A percentile compares a stretch with the other conserved stretches of the same genome.
Conservation (phyloP, 768 basidiomycete species). For the Panus rudis region DNA sequence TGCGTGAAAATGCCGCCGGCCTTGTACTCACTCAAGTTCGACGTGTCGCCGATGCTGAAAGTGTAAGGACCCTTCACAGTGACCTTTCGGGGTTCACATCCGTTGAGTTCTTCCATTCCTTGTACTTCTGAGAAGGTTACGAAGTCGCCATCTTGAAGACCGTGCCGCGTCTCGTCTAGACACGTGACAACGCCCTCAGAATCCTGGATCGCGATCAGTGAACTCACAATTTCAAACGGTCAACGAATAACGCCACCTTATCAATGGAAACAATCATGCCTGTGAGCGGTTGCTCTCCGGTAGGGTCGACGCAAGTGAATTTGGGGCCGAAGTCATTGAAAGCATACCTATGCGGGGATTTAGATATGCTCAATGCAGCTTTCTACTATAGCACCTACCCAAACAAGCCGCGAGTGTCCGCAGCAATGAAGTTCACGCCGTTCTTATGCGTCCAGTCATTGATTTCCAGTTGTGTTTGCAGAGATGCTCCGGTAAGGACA, state of each 20-base stretch:
- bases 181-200: constrained; percentile 92
- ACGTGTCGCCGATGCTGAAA: constrained; percentile 91
- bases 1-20: constrained; percentile 93
- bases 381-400: constrained; percentile 48
- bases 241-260: constrained; percentile 43
- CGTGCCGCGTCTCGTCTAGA: constrained; percentile 94
- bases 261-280: constrained; percentile 97
- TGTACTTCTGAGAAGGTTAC: constrained; percentile 95
- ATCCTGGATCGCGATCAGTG: constrained; percentile 41
- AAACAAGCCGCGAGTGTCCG: constrained; percentile 90
- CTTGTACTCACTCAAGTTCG: constrained; percentile 67
- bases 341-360: constrained; percentile 49
- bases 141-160: constrained; percentile 97
- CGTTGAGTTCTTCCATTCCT: constrained; percentile 90
- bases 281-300: constrained; percentile 87
- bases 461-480: constrained; percentile 85
- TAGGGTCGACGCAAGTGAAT: constrained; percentile 95
- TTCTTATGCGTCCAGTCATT: constrained; percentile 92
- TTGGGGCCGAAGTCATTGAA: constrained; percentile 97
- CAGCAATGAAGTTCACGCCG: constrained; percentile 84
- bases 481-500: constrained; percentile 74
- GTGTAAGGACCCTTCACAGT: constrained; percentile 96
- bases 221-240: not conserved
- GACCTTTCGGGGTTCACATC: constrained; percentile 85
- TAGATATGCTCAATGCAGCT: not conserved